A percentile compares a stretch with the other conserved stretches of the same genome.
These are phyloP conservation scores for Quercus engelmannii DNA, from an alignment of 306 rosid species.

Conservation along the genomic window DNA sequence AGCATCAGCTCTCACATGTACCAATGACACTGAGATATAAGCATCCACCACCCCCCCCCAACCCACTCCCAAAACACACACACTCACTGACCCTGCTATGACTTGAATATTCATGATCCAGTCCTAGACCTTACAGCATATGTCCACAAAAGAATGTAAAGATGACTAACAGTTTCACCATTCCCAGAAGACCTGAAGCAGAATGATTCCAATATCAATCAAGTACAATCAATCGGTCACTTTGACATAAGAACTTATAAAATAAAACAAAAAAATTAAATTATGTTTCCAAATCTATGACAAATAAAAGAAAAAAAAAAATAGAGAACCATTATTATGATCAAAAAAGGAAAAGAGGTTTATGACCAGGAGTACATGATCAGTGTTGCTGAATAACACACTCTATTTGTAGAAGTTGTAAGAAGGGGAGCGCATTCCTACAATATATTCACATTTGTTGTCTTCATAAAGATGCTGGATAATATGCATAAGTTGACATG, in stretches of 20 bases:
- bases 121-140: not conserved
- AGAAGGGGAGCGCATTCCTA: not conserved
- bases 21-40: not conserved
- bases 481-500: conserved; percentile 1
- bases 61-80: no score
- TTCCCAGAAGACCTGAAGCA: not conserved
- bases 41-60: not conserved
- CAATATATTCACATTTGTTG: not conserved
- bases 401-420: not conserved
- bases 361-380: not conserved
- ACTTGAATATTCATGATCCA: not conserved
- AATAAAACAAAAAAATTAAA: not conserved
- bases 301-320: not conserved
- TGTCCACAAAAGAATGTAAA: not conserved
- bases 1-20: not conserved
- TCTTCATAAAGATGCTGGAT: conserved; percentile 2
- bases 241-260: not conserved
- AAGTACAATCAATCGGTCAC: not conserved
- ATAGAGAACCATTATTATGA: not conserved
- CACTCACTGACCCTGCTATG: not conserved
- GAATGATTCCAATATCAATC: no score
- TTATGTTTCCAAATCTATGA: not conserved
- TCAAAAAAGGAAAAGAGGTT: not conserved
- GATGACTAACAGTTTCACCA: not conserved
- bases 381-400: not conserved